These are phyloP conservation scores for Sisymbrium altissimum DNA, from an alignment of 345 rosid genomes.

Conservation along the genomic window DNA sequence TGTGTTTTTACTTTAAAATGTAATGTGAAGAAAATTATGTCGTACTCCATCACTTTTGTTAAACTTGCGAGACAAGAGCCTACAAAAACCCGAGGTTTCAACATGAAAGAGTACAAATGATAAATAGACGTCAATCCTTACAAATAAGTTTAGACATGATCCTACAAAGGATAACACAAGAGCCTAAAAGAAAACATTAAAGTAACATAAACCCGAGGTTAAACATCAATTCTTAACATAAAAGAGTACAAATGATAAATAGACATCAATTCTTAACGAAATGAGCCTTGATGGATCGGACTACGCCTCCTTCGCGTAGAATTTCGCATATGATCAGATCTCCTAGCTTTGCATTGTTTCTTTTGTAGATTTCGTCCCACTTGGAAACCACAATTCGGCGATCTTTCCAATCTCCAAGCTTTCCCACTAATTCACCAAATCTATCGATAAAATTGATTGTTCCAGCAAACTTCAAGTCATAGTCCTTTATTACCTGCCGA, in stretches of 20 bases:
- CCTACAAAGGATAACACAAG: neutral
- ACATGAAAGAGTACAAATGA: too few species aligned
- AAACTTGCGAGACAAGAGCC: neutral
- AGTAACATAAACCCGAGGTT: neutral
- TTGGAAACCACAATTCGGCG: neutral
- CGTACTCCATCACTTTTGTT: too few species aligned
- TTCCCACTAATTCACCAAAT: neutral
- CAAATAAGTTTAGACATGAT: neutral
- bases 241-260: neutral
- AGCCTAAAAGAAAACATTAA: neutral
- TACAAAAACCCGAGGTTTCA: too few species aligned
- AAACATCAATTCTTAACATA: neutral
- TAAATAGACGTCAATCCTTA: too few species aligned
- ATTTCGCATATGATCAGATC: constrained; percentile 22
- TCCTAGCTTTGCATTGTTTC: neutral
- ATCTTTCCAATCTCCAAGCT: constrained; percentile 8
- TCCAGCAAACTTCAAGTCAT: neutral
- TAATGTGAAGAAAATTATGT: neutral
- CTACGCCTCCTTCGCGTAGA: neutral
- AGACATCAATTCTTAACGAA: constrained; percentile 11
- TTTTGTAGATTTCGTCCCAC: constrained; percentile 11
- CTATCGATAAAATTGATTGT: neutral
- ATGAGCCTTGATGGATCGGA: constrained; percentile 11
- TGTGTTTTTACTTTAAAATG: neutral
- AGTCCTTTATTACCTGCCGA: constrained; percentile 2